Evolutionary conservation across 495 filamentous ascomycete genomes (phyloP).

Genomic region (Aspergillus cavernicola): DNA sequence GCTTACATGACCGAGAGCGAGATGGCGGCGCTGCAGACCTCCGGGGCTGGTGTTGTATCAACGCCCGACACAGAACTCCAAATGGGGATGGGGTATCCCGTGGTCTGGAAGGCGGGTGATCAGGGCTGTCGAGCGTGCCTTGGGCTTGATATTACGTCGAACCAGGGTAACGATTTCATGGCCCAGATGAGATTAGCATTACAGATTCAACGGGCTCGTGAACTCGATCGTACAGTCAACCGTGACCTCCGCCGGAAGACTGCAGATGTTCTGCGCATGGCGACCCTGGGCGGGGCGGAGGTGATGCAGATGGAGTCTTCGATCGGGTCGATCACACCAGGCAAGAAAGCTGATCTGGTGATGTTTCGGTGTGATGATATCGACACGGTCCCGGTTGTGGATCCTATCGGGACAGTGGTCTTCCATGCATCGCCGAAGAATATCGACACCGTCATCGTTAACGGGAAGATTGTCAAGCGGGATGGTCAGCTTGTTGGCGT

Average conservation of each 20-base stretch:
- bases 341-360: slow-evolving; percentile 8
- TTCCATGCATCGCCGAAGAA: slow-evolving; percentile 8
- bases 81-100: slow-evolving; percentile 12
- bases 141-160: slow-evolving; percentile 11
- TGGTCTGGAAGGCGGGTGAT: slow-evolving; percentile 1
- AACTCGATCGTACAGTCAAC: background rate
- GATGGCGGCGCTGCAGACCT: background rate
- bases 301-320: slow-evolving; percentile 7
- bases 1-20: background rate
- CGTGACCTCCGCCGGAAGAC: background rate
- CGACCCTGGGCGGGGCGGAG: slow-evolving; percentile 1
- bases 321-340: background rate
- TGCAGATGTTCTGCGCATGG: slow-evolving; percentile 3
- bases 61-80: slow-evolving; percentile 8
- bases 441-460: slow-evolving; percentile 7
- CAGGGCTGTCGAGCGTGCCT: slow-evolving; percentile 1
- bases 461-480: slow-evolving; percentile 9
- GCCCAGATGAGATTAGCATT: slow-evolving; percentile 8
- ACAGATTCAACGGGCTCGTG: slow-evolving; percentile 1
- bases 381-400: slow-evolving; percentile 8
- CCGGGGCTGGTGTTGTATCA: background rate
- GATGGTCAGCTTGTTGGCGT: slow-evolving; percentile 2
- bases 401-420: slow-evolving; percentile 6
- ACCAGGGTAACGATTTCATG: slow-evolving; percentile 8
- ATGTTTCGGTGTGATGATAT: slow-evolving; percentile 11